Base-by-base conservation (phyloP, 2,329 filamentous ascomycete species). In the Coniochaeta sp. region DNA sequence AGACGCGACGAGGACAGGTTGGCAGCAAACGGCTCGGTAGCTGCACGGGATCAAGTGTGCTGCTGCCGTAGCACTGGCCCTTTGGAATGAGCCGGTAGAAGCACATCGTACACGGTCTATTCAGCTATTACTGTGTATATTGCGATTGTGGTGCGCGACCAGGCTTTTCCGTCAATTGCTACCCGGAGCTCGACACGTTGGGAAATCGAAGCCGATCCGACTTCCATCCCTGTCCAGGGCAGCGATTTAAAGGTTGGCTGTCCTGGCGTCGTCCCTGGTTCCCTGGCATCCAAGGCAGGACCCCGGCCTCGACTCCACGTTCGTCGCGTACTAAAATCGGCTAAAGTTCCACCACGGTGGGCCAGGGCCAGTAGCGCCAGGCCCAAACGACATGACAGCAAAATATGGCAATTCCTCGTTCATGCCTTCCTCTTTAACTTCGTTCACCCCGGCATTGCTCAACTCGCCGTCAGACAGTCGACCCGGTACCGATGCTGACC, bases 301-400 rank as follows among this genome's bases (percentile, higher is more conserved):
- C n/a, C 47, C 47, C n/a, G 47, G 47, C 47, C 14, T 14, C 16
- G 22, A 28, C 47, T 52, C 47, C 47, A 52, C 47, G 22, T 22
- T 30, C 14, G 47, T 52, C 47, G 47, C 47, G 47, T 52, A 52
- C 47, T 52, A 52, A 52, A 52, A 52, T 52, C 47, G 47, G 47
- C 9, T 52, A 52, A 52, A 52, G 19, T 52, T 52, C 30, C 47
- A 52, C 47, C 47, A 52, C 47, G 30, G 47, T 52, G 47, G 47
- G 47, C 47, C 16, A n/a, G 12, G 14, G 47, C 22, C 24, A 52
- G 24, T 12, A n/a, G 12, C 16, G 47, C 22, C 24, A 52, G 24
- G 30, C 17, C n/a, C 47, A 30, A 52, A 52, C 30, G 47, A 28
- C 47, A 52, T 36, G 54, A 36, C 54, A 38, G 54, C 22, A 56